Percentiles rank a stretch among this genome's conserved stretches.
These are phyloP conservation scores for Backusella psychrophila DNA, from an alignment of 192 early-diverging fungal species.

Conservation along the genomic window DNA sequence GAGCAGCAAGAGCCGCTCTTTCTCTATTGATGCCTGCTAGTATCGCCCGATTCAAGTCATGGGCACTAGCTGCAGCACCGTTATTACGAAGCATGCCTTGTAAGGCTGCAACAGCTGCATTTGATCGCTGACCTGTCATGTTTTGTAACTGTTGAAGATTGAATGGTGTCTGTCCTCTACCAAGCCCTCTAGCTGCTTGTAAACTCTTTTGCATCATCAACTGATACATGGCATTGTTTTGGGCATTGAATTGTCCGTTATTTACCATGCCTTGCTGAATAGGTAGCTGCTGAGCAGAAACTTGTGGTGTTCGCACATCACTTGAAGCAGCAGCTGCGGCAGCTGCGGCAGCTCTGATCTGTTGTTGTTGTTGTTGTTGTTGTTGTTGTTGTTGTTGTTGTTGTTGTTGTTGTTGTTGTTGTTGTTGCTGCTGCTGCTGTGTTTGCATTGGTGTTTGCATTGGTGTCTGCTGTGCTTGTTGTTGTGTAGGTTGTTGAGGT, in stretches of 20 bases:
- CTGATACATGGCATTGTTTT: constrained; percentile 19
- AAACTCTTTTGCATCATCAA: constrained; percentile 24
- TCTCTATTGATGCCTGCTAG: background rate
- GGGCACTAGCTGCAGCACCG: background rate
- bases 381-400: background rate
- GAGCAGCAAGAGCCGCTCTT: background rate
- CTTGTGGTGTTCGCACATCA: background rate
- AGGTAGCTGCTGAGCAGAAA: background rate
- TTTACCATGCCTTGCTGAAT: constrained; percentile 2
- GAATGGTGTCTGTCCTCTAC: constrained; percentile 23
- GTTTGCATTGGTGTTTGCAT: background rate
- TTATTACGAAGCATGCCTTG: background rate
- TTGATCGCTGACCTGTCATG: background rate
- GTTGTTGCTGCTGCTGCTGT: background rate
- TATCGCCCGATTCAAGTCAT: background rate
- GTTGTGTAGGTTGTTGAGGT: background rate
- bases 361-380: constrained; percentile 1
- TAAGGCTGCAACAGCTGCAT: constrained; percentile 9
- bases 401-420: background rate
- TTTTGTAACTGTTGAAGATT: constrained; percentile 29
- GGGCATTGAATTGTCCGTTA: constrained; percentile 20
- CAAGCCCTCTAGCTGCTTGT: constrained; percentile 22
- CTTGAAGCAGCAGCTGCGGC: background rate
- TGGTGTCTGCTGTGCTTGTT: background rate
- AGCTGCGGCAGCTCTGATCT: background rate